phyloP scores from a whole-genome alignment of 2,329 filamentous ascomycete genomes.

The Paraphoma chrysanthemicola region DNA sequence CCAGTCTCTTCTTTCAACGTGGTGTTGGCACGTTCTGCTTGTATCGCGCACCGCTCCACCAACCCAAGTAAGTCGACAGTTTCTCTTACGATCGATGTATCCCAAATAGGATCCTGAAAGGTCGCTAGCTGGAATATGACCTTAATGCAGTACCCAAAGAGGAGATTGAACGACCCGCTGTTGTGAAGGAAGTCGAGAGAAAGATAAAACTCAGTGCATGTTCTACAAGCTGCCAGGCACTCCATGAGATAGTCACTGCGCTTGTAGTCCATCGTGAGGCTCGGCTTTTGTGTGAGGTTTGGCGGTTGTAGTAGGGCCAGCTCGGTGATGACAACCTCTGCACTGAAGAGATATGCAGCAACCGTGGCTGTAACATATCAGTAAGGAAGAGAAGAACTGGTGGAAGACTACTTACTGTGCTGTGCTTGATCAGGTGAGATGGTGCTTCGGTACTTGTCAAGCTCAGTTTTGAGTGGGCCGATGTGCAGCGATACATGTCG shows the following conservation, averaged over 20 bases:
- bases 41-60: slow-evolving; percentile 14
- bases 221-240: slow-evolving; percentile 15
- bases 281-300: background rate
- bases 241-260: slow-evolving; percentile 21
- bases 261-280: slow-evolving; percentile 7
- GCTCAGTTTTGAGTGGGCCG: slow-evolving; percentile 12
- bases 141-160: slow-evolving; percentile 21
- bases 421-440: slow-evolving; percentile 12
- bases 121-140: slow-evolving; percentile 17
- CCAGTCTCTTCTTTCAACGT: slow-evolving; percentile 15
- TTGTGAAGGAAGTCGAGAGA: slow-evolving; percentile 8
- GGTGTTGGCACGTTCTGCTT: slow-evolving; percentile 12
- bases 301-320: slow-evolving; percentile 11
- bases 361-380: slow-evolving; percentile 12
- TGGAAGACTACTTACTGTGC: slow-evolving; percentile 14
- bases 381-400: background rate
- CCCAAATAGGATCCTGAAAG: slow-evolving; percentile 19
- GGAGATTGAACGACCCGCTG: slow-evolving; percentile 15
- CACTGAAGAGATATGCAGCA: slow-evolving; percentile 14
- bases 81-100: slow-evolving; percentile 12
- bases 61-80: slow-evolving; percentile 13
- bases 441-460: slow-evolving; percentile 12
- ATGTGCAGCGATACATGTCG: slow-evolving; percentile 19
- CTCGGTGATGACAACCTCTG: slow-evolving; percentile 23
- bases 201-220: slow-evolving; percentile 16